Conservation (phyloP, 1,284 basidiomycete species). For the Xerocomus minutiporus region DNA sequence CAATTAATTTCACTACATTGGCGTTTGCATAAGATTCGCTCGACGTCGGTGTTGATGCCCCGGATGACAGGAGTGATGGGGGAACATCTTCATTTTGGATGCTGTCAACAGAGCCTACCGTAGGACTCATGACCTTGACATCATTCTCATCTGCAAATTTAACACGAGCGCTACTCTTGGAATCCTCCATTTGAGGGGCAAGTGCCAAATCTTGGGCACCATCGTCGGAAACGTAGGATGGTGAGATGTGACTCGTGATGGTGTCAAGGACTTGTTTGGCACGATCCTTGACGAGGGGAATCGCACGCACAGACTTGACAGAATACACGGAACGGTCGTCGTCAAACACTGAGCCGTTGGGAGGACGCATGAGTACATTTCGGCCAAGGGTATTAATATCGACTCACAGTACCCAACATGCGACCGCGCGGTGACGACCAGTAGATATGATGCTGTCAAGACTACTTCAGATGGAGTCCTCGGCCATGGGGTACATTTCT, state of each 20-base stretch:
- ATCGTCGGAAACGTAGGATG: conserved; percentile 40
- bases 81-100: conserved; percentile 20
- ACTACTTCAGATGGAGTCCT: conserved; percentile 14
- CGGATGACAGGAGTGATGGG: conserved; percentile 46
- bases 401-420: conserved; percentile 62
- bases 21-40: conserved; percentile 44
- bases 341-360: conserved; percentile 46
- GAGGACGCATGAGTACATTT: conserved; percentile 7
- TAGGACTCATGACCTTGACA: conserved; percentile 41
- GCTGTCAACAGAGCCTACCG: conserved; percentile 15
- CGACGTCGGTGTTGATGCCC: conserved; percentile 52
- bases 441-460: conserved; percentile 59
- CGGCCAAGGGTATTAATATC: conserved; percentile 2
- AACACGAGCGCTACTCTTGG: conserved; percentile 36
- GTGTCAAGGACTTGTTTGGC: conserved; percentile 50
- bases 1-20: conserved; percentile 57
- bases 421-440: conserved; percentile 59
- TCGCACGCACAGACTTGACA: conserved; percentile 60
- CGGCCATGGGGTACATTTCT: not conserved
- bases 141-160: conserved; percentile 45
- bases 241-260: conserved; percentile 48
- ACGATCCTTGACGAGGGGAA: conserved; percentile 60
- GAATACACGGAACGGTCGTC: conserved; percentile 54
- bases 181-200: conserved; percentile 11
- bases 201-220: conserved; percentile 25